phyloP scores from a whole-genome alignment of 345 rosid genomes.

The Citrus trifoliata region DNA sequence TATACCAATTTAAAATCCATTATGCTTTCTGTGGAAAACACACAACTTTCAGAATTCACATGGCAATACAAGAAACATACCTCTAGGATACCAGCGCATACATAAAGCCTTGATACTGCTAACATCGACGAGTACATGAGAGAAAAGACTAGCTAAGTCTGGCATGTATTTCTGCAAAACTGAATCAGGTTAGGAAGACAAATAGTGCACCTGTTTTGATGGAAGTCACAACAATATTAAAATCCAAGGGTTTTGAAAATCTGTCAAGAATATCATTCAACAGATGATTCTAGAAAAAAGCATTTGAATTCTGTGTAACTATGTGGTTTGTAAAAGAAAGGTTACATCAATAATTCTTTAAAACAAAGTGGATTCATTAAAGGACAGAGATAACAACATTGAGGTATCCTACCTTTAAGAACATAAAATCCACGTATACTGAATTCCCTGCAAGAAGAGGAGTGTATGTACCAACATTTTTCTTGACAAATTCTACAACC shows the following conservation, averaged over 20 bases:
- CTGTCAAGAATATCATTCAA: neutral
- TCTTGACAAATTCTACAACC: constrained; percentile 74
- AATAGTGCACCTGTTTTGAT: constrained; percentile 2
- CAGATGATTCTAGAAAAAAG: neutral
- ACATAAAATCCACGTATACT: constrained; percentile 64
- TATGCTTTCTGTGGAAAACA: neutral
- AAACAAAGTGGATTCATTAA: neutral
- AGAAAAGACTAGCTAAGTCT: constrained; percentile 64
- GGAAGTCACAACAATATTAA: neutral
- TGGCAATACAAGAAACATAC: constrained; percentile 28
- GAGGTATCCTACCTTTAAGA: constrained; percentile 59
- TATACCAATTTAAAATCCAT: neutral
- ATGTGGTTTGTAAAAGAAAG: neutral
- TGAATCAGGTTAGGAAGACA: constrained; percentile 8
- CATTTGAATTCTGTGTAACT: neutral
- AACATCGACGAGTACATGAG: constrained; percentile 81
- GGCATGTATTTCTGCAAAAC: constrained; percentile 84
- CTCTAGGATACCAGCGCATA: constrained; percentile 70
- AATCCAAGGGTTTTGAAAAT: neutral
- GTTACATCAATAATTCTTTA: neutral
- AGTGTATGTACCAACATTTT: constrained; percentile 52
- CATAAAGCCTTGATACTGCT: constrained; percentile 84
- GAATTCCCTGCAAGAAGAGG: constrained; percentile 90
- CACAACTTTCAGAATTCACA: neutral
- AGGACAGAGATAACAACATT: neutral